A percentile compares a stretch with the other conserved stretches of the same genome.
Conservation (phyloP, 2,329 filamentous ascomycete genomes). For the Rasamsonia emersonii region DNA sequence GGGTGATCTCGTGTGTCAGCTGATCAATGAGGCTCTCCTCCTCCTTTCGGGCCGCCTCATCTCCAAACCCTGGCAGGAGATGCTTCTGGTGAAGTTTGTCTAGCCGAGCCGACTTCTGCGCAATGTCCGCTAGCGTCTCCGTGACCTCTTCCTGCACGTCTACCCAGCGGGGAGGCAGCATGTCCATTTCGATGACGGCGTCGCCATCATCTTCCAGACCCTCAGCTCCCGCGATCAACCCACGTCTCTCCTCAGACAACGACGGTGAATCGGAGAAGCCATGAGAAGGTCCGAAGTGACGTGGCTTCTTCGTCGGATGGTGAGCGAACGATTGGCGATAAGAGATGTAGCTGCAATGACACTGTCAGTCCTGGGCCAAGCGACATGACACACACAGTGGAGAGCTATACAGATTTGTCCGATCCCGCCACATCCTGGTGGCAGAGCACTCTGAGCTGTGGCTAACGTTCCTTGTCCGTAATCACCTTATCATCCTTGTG, state of each 20-base stretch:
- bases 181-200: conserved; percentile 95
- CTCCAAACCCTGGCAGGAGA: conserved; percentile 90
- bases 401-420: conserved; percentile 80
- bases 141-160: conserved; percentile 91
- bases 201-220: conserved; percentile 73
- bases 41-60: conserved; percentile 76
- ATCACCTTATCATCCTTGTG: no score
- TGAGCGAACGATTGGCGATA: conserved; percentile 98
- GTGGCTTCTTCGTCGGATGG: conserved; percentile 78
- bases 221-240: conserved; percentile 71
- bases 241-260: conserved; percentile 61
- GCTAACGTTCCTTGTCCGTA: no score
- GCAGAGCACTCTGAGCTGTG: no score
- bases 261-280: conserved; percentile 53
- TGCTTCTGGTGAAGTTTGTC: conserved; percentile 96
- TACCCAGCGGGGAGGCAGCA: conserved; percentile 89
- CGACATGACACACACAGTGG: conserved; percentile 10
- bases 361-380: conserved; percentile 11
- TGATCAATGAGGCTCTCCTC: conserved; percentile 88
- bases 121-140: conserved; percentile 70
- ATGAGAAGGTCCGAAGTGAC: conserved; percentile 53
- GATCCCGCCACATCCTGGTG: conserved; percentile 98
- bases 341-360: conserved; percentile 71
- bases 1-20: conserved; percentile 83
- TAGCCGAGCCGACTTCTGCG: conserved; percentile 71